Base-by-base conservation (phyloP, 805 yeast species). In the Debaryomyces maramus region DNA sequence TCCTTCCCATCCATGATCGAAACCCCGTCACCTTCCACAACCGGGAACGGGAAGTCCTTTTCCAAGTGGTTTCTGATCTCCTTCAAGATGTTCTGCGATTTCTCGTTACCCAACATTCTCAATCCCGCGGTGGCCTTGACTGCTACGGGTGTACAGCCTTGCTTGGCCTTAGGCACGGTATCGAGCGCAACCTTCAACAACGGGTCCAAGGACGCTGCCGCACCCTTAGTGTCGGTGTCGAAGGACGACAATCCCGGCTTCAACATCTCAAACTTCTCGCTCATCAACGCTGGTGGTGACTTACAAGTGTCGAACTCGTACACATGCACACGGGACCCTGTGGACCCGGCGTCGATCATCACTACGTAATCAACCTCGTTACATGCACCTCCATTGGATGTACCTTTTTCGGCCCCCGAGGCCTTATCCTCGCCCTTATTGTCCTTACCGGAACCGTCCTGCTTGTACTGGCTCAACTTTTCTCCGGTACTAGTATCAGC, bases 81-180 rank as follows among this genome's bases (percentile, higher is more conserved):
- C 5, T 67, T 71, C 53, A 93, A 73, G 41, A 93, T 93, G 32
- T 77, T 79, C 18, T 63, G 63, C 4, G 96, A 75, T 60, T 85
- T 85, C 36, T 74, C 83, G 37, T 77, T 79, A 41, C 99, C 98
- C 38, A 90, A 71, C 47, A 85, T 60, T 65, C 99, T 80, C 57
- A 93, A 76, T 28, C 99, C 99, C 20, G 99, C 99, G 35, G 99
- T 93, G 39, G 99, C 99, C 70, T 90, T 91, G 32, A 93, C 96
- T 1, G 97, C 95, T 34, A 93, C 78, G 5, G 98, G 99, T 2
- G 98, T 82, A 67, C 98, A 93, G 0, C 72, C 63, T 54, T 81
- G 88, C 55, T 75, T 70, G 31, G 75, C 75, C 45, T 75, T 72
- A 23, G 99, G 99, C 38, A 93, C 87, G 11, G 80, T 65, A 24